phyloP scores from a whole-genome alignment of 2,329 filamentous ascomycete genomes.

The Claviceps humidiphila region DNA sequence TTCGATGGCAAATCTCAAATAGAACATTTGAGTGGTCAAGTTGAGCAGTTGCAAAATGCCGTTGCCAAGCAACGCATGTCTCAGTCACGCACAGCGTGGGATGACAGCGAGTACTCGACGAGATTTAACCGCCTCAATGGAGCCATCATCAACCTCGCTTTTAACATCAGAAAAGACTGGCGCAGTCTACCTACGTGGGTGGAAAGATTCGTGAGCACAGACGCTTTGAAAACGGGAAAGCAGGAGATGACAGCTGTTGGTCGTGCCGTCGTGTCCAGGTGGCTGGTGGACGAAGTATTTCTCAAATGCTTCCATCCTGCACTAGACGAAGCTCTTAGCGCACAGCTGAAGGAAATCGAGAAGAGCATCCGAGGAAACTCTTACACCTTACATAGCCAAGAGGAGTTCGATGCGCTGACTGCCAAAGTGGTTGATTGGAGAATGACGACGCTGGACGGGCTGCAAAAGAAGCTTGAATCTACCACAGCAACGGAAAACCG shows the following conservation, averaged over 20 bases:
- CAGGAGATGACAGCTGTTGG: slow-evolving; percentile 98
- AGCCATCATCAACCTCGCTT: slow-evolving; percentile 85
- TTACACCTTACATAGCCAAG: slow-evolving; percentile 59
- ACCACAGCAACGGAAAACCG: slow-evolving; percentile 54
- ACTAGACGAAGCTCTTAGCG: slow-evolving; percentile 62
- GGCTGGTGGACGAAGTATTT: slow-evolving; percentile 85
- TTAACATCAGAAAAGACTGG: slow-evolving; percentile 96
- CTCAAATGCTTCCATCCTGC: slow-evolving; percentile 86
- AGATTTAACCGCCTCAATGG: slow-evolving; percentile 86
- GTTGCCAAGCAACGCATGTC: slow-evolving; percentile 91
- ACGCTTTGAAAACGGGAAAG: slow-evolving; percentile 74
- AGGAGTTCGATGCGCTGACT: slow-evolving; percentile 80
- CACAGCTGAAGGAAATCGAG: slow-evolving; percentile 74
- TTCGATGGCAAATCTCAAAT: slow-evolving; percentile 93
- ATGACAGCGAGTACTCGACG: slow-evolving; percentile 86
- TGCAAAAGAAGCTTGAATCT: slow-evolving; percentile 56
- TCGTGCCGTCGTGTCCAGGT: slow-evolving; percentile 74
- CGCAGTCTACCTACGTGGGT: slow-evolving; percentile 69
- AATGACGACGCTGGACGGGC: slow-evolving; percentile 83
- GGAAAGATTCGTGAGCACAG: slow-evolving; percentile 64
- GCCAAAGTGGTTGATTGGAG: slow-evolving; percentile 87
- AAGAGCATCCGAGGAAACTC: slow-evolving; percentile 71
- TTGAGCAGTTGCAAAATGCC: slow-evolving; percentile 94
- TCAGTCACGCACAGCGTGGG: slow-evolving; percentile 82
- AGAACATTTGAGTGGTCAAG: slow-evolving; percentile 72